Percentiles rank a stretch among this genome's conserved stretches.
Evolutionary conservation across 2,329 filamentous ascomycete species (phyloP).

Genomic region (Aspergillus jensenii): DNA sequence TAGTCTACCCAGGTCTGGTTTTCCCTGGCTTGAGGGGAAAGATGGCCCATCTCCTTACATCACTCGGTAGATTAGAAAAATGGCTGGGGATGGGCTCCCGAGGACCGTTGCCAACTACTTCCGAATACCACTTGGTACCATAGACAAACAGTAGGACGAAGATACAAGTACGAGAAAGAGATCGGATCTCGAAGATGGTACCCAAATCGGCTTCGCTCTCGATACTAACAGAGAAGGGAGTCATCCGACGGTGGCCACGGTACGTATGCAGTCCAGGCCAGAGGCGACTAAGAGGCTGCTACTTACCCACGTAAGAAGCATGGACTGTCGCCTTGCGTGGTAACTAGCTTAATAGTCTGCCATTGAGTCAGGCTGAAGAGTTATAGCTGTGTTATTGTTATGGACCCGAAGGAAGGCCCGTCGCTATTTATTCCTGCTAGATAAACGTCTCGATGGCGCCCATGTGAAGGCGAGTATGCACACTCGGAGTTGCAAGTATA

Average conservation of each 20-base stretch:
- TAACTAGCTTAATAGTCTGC: background rate
- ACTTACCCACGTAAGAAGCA: conserved; percentile 10
- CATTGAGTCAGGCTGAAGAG: background rate
- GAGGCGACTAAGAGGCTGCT: background rate
- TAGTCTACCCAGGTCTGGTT: no score
- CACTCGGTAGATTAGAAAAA: background rate
- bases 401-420: background rate
- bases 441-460: background rate
- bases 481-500: background rate
- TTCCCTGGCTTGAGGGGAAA: background rate
- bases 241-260: background rate
- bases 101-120: background rate
- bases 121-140: background rate
- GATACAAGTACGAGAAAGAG: background rate
- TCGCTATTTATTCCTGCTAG: background rate
- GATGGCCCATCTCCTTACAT: conserved; percentile 10
- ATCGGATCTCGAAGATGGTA: background rate
- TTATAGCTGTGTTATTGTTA: background rate
- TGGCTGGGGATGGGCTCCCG: background rate
- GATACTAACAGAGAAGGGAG: background rate
- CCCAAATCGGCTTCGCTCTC: background rate
- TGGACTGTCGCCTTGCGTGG: conserved; percentile 10
- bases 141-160: background rate
- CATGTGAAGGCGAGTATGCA: background rate
- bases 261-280: background rate